A percentile compares a stretch with the other conserved stretches of the same genome.
These are phyloP conservation scores for Bipolaris victoriae DNA, from an alignment of 2,329 filamentous ascomycete genomes.

Conservation along the genomic window DNA sequence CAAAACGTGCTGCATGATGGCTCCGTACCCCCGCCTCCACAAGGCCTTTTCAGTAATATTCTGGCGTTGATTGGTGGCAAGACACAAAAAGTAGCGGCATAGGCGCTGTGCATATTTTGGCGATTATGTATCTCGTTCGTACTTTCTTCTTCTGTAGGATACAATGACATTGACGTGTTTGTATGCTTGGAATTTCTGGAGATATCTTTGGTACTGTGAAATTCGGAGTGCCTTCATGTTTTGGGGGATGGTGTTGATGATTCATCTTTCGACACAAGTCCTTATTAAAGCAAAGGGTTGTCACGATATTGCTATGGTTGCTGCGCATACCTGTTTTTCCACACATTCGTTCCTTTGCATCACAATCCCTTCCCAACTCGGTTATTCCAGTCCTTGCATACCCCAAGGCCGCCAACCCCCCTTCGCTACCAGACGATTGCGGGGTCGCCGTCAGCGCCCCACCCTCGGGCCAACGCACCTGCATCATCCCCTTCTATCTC, in stretches of 20 bases:
- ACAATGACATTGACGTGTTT: constrained; percentile 3
- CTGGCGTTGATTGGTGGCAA: constrained; percentile 24
- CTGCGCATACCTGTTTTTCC: no score
- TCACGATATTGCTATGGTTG: no score
- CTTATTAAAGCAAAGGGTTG: no score
- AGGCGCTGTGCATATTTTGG: constrained; percentile 1
- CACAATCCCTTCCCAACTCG: no score
- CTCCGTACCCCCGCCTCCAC: constrained; percentile 22
- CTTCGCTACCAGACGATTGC: not conserved
- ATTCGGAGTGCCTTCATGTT: not conserved
- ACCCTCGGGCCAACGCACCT: not conserved
- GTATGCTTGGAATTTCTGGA: not conserved
- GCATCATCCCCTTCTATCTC: no score
- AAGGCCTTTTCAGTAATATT: constrained; percentile 24
- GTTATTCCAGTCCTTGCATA: no score
- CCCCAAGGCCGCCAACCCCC: no score
- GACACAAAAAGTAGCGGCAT: constrained; percentile 18
- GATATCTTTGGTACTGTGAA: not conserved
- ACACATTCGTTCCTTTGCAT: no score
- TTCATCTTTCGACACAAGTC: no score
- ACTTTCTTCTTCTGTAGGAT: not conserved
- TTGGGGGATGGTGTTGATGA: no score
- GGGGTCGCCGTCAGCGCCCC: not conserved
- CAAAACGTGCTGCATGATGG: constrained; percentile 29
- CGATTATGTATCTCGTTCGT: not conserved